Percentiles rank a stretch among this genome's conserved stretches.
Conservation (phyloP, 441 rosid genomes). For the Corymbia calophylla region DNA sequence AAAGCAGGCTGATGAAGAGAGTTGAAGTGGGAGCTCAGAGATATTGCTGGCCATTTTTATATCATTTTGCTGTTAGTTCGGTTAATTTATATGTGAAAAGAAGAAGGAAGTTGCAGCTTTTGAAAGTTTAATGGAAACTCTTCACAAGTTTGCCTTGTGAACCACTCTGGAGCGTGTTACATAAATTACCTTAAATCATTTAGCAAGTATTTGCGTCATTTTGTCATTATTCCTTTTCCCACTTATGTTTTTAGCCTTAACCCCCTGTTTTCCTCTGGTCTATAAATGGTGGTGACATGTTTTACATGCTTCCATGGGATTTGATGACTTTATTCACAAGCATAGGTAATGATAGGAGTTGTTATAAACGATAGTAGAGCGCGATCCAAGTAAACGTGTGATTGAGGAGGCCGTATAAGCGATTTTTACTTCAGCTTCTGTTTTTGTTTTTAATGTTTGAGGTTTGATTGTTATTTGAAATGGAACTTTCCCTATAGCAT, state of each 20-base stretch:
- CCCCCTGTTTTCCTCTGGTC: background rate
- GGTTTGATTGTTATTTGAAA: background rate
- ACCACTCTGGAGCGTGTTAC: background rate
- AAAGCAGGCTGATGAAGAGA: constrained; percentile 4
- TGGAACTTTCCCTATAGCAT: background rate
- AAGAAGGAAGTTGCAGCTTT: background rate
- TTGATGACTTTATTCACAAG: background rate
- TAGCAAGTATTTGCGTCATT: background rate
- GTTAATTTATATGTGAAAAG: background rate
- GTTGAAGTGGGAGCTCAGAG: background rate
- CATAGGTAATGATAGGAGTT: background rate
- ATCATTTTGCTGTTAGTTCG: background rate
- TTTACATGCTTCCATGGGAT: background rate
- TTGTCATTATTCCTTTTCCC: background rate
- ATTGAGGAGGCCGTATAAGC: background rate
- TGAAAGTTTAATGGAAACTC: background rate
- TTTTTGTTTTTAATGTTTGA: background rate
- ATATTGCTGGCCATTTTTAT: background rate
- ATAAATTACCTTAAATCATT: background rate
- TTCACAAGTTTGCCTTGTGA: background rate
- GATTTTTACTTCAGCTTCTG: background rate
- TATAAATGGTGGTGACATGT: background rate
- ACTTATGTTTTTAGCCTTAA: background rate
- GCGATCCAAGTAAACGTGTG: background rate
- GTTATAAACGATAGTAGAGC: background rate